phyloP scores from a whole-genome alignment of 192 early-diverging fungal genomes.

The Backusella mclennaniae region DNA sequence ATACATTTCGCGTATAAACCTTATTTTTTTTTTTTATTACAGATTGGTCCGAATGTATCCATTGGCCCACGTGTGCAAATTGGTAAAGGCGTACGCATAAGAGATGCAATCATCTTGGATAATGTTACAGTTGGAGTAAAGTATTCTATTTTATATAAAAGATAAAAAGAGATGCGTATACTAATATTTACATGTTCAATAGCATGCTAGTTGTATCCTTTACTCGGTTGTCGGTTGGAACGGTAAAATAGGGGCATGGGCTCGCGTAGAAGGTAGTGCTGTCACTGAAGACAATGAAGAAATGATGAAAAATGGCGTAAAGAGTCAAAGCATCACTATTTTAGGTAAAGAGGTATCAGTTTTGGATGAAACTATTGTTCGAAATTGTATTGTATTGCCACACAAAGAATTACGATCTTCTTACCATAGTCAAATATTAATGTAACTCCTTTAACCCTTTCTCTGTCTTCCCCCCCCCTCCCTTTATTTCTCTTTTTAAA shows the following conservation, averaged over 20 bases:
- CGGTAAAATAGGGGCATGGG: slow-evolving; percentile 89
- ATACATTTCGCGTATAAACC: not conserved
- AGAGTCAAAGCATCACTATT: slow-evolving; percentile 89
- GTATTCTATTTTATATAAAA: not conserved
- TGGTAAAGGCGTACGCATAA: slow-evolving; percentile 90
- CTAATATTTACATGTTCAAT: not conserved
- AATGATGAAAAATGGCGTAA: slow-evolving; percentile 83
- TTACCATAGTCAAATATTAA: slow-evolving; percentile 93
- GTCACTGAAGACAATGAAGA: slow-evolving; percentile 64
- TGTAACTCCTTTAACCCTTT: slow-evolving; percentile 52
- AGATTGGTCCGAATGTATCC: slow-evolving; percentile 93
- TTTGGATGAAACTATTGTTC: slow-evolving; percentile 87
- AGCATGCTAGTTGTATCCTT: slow-evolving; percentile 84
- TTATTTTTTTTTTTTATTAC: not conserved
- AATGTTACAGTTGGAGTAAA: slow-evolving; percentile 73
- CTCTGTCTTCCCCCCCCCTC: not conserved
- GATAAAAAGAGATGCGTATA: not conserved
- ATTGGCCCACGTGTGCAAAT: slow-evolving; percentile 88
- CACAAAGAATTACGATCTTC: slow-evolving; percentile 91
- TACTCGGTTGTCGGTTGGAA: slow-evolving; percentile 94
- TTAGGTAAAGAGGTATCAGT: slow-evolving; percentile 90
- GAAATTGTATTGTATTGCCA: slow-evolving; percentile 97
- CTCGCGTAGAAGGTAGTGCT: slow-evolving; percentile 88
- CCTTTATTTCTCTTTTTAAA: not conserved
- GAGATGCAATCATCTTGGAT: slow-evolving; percentile 92